phyloP scores from a whole-genome alignment of 2,329 filamentous ascomycete genomes.

The Tolypocladium album region DNA sequence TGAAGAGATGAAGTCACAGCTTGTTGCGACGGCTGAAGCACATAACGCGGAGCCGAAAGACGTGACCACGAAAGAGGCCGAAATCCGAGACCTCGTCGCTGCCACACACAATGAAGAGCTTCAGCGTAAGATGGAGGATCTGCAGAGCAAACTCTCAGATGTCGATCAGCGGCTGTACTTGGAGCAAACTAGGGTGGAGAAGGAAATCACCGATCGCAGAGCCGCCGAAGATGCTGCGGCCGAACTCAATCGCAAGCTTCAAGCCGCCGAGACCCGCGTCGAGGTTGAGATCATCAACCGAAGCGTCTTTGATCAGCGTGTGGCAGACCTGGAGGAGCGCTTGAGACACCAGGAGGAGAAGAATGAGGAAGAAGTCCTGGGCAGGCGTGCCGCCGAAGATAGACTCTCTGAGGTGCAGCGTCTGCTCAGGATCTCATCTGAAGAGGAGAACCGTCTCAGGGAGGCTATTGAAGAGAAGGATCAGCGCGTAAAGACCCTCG shows the following conservation, averaged over 20 bases:
- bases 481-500: constrained; percentile 49
- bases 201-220: constrained; percentile 36
- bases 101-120: constrained; percentile 40
- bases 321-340: constrained; percentile 59
- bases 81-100: constrained; percentile 39
- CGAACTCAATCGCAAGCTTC: constrained; percentile 43
- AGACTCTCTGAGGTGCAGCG: constrained; percentile 62
- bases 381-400: constrained; percentile 59
- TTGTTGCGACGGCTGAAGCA: constrained; percentile 11
- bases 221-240: constrained; percentile 41
- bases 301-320: constrained; percentile 47
- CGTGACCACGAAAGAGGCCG: constrained; percentile 31
- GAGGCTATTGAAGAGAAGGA: constrained; percentile 59
- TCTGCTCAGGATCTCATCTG: constrained; percentile 56
- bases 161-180: constrained; percentile 45
- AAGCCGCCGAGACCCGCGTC: constrained; percentile 46
- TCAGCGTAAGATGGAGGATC: constrained; percentile 42
- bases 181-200: constrained; percentile 37
- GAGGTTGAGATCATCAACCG: constrained; percentile 52
- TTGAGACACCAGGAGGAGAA: constrained; percentile 52
- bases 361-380: constrained; percentile 52
- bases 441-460: constrained; percentile 59
- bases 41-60: constrained; percentile 30
- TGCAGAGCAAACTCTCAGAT: constrained; percentile 48
- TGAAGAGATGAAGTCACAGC: constrained; percentile 46